Base-by-base conservation (phyloP, 148 eudicot genomes). In the Oxyria digyna region DNA sequence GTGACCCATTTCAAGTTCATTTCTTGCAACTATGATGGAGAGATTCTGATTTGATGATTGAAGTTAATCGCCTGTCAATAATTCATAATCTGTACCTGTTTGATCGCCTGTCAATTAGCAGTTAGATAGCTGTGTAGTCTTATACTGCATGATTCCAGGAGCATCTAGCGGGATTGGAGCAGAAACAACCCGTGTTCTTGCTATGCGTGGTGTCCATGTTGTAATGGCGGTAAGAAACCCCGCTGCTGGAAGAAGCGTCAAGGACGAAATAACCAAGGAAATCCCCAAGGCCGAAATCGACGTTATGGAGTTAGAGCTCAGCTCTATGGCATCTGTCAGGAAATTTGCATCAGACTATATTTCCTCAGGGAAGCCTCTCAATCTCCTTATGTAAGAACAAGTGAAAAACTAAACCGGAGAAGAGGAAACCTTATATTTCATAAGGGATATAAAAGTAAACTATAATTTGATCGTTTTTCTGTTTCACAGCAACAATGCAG, bases 131-230 rank as follows among this genome's bases (percentile, higher is more conserved):
- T 55, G 6, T 55, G 12, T 23, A 29, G n/a, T 59, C 29, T 29
- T 52, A 24, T 9, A 9, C 59, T 10, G 62, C 3, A 52, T 52
- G 15, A 21, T 52, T 27, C 15, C 82, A 87, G 97, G 97, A 74
- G 97, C 91, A 54, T 87, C 97, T 31, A 87, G 94, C 70, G 97
- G 97, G 29, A 90, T 90, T 77, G 97, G 97, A 8, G 73, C 83
- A 7, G 97, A 87, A 81, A 90, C 96, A 37, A 76, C 96, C 2
- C 88, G 97, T 33, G 91, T 90, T 42, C 97, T 90, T 73, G 97
- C 97, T 27, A 69, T 86, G 68, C 95, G 89, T n/a, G 97, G 97
- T 69, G 97, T 84, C 42, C 88, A 88, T 79, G 95, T 91, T 41
- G 83, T 88, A 70, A 91, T 91, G 92, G 97, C 80, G 8, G 88